These are phyloP conservation scores for Avicennia marina DNA, from an alignment of 257 asterid species.

Conservation along the genomic window DNA sequence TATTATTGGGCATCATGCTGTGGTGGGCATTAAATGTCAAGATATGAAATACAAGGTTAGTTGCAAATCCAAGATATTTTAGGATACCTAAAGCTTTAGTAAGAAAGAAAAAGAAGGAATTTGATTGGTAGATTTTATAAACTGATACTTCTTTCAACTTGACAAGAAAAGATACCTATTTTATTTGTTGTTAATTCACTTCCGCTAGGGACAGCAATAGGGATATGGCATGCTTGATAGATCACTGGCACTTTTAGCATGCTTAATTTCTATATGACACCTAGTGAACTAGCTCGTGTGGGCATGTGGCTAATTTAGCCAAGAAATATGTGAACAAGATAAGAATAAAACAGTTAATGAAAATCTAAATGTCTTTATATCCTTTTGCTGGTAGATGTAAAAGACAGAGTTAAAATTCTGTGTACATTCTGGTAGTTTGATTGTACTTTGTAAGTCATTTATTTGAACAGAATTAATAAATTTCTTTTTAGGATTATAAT, in stretches of 20 bases:
- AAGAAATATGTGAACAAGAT: background rate
- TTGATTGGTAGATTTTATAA: constrained; percentile 14
- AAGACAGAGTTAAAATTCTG: no score
- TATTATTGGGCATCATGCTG: constrained; percentile 82
- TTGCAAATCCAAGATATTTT: constrained; percentile 11
- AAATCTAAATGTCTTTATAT: no score
- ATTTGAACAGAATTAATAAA: background rate
- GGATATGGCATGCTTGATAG: background rate
- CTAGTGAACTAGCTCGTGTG: background rate
- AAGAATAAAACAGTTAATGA: background rate
- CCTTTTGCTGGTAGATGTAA: no score
- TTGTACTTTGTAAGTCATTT: no score
- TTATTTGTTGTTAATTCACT: background rate
- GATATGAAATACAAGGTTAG: constrained; percentile 86
- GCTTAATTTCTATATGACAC: background rate
- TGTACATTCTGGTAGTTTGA: no score
- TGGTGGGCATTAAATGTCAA: constrained; percentile 85
- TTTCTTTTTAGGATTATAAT: background rate
- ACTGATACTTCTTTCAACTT: background rate
- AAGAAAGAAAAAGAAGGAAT: background rate
- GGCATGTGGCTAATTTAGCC: background rate
- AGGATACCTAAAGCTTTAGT: background rate
- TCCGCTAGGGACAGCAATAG: background rate
- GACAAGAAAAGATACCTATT: background rate
- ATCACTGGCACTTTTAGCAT: background rate